A percentile compares a stretch with the other conserved stretches of the same genome.
phyloP scores from a whole-genome alignment of 2,329 filamentous ascomycete genomes.

The Neophaeococcomyces aloes region DNA sequence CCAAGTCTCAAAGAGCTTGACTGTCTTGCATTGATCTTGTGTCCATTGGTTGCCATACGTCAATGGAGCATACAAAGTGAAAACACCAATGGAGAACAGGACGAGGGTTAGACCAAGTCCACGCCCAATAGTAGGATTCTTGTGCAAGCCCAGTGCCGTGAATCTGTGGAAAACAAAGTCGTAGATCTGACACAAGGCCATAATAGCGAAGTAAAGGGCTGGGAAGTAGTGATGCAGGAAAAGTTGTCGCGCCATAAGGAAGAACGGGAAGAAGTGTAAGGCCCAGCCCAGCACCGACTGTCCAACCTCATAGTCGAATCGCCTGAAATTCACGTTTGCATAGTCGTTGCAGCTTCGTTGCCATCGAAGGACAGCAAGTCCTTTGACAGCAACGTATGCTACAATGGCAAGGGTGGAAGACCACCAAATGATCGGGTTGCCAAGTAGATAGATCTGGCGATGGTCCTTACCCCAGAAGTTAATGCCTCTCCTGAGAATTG shows the following conservation, averaged over 20 bases:
- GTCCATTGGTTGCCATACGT: conserved; percentile 95
- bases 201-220: conserved; percentile 86
- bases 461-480: conserved; percentile 97
- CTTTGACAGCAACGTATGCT: conserved; percentile 76
- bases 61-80: conserved; percentile 76
- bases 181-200: conserved; percentile 77
- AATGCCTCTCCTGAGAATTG: conserved; percentile 82
- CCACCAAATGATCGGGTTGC: conserved; percentile 94
- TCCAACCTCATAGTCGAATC: conserved; percentile 95
- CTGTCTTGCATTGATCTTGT: conserved; percentile 68
- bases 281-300: conserved; percentile 86
- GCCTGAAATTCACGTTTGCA: conserved; percentile 69
- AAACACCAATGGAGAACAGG: conserved; percentile 61
- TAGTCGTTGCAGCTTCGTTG: conserved; percentile 90
- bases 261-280: conserved; percentile 98
- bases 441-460: conserved; percentile 91
- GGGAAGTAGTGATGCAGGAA: conserved; percentile 99
- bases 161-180: conserved; percentile 75
- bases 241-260: conserved; percentile 91
- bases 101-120: conserved; percentile 65
- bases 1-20: conserved; percentile 83
- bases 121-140: conserved; percentile 63
- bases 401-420: conserved; percentile 66
- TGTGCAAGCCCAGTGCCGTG: conserved; percentile 53
- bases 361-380: conserved; percentile 77